These are phyloP conservation scores for Ophiocordyceps sinensis DNA, from an alignment of 2,329 filamentous ascomycete genomes.

Conservation along the genomic window DNA sequence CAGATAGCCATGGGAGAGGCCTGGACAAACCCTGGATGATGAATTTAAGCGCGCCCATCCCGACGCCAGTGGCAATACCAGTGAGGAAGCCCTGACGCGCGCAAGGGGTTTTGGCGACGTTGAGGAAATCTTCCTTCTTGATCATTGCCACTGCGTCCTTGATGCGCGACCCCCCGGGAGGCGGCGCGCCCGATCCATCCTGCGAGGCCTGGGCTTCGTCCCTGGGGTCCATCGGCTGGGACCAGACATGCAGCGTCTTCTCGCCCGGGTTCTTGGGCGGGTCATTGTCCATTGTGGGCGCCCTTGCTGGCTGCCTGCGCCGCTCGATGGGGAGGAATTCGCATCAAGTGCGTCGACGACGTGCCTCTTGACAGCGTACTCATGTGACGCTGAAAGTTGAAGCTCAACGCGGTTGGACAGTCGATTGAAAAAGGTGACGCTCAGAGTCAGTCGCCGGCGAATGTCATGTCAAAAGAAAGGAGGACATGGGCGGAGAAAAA, in stretches of 20 bases:
- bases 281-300: constrained; percentile 12
- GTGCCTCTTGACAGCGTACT: no score
- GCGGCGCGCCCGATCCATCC: constrained; percentile 6
- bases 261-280: constrained; percentile 7
- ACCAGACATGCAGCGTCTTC: constrained; percentile 22
- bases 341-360: constrained; percentile 3
- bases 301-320: constrained; percentile 20
- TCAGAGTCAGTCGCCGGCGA: no score
- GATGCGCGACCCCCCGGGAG: constrained; percentile 23
- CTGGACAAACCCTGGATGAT: constrained; percentile 52
- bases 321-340: not conserved
- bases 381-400: no score
- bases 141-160: constrained; percentile 52
- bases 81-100: constrained; percentile 69
- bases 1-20: not conserved
- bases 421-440: no score
- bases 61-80: constrained; percentile 69
- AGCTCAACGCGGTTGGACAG: no score
- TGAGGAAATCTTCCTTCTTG: constrained; percentile 52
- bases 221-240: constrained; percentile 16
- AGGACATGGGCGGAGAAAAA: no score
- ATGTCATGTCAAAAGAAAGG: no score
- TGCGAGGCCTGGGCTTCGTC: constrained; percentile 6
- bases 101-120: constrained; percentile 68
- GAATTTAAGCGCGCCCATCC: constrained; percentile 57